These are phyloP conservation scores for Funneliformis caledonium DNA, from an alignment of 371 early-diverging fungal species.

Conservation along the genomic window DNA sequence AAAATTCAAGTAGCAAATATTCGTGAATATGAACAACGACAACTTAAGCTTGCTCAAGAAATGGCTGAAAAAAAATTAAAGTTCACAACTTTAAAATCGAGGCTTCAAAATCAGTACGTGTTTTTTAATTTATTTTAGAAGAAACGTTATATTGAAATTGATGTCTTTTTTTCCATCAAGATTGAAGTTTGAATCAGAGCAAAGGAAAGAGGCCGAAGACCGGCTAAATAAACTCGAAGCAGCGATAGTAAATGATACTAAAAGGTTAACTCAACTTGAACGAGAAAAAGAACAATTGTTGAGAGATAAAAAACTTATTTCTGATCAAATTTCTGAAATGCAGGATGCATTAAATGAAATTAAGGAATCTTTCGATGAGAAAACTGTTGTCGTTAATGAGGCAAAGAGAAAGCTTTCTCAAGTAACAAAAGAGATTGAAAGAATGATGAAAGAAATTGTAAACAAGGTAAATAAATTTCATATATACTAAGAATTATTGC, in stretches of 20 bases:
- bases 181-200: constrained; percentile 77
- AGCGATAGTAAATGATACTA: constrained; percentile 48
- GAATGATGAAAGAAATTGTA: constrained; percentile 65
- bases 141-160: not conserved
- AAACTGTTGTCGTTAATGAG: constrained; percentile 60
- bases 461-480: constrained; percentile 48
- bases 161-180: constrained; percentile 20
- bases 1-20: constrained; percentile 72
- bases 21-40: constrained; percentile 84
- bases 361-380: constrained; percentile 52
- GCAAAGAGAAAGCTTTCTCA: constrained; percentile 65
- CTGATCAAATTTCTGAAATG: constrained; percentile 46
- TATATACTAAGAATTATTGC: not conserved
- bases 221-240: constrained; percentile 59
- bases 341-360: constrained; percentile 55
- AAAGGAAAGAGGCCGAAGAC: constrained; percentile 65
- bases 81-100: constrained; percentile 75
- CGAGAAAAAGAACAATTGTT: constrained; percentile 49
- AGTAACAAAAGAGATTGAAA: constrained; percentile 69
- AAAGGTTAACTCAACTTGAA: constrained; percentile 47
- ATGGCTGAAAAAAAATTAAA: constrained; percentile 72
- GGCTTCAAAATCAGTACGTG: constrained; percentile 68
- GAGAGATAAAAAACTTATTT: constrained; percentile 50
- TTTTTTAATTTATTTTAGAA: not conserved
- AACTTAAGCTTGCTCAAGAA: constrained; percentile 72